phyloP scores from a whole-genome alignment of 768 basidiomycete species.

The Termitomyces sp. region DNA sequence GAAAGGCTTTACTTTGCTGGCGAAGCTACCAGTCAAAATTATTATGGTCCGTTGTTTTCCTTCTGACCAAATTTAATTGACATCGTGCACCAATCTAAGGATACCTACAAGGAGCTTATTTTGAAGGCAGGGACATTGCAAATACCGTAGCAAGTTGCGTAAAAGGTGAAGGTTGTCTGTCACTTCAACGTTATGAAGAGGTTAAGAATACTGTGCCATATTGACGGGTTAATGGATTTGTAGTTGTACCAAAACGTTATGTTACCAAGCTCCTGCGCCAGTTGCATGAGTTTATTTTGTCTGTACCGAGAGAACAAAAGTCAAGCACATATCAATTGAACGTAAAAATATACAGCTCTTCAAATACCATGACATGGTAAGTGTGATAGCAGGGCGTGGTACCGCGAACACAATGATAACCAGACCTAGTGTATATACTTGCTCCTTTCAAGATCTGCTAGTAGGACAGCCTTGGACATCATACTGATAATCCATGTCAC shows the following conservation, averaged over 20 bases:
- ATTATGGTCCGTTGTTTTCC: constrained; percentile 39
- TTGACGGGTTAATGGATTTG: background rate
- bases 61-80: background rate
- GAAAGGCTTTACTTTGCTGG: constrained; percentile 58
- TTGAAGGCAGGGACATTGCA: constrained; percentile 41
- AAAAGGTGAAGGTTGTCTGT: constrained; percentile 12
- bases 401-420: too few species aligned
- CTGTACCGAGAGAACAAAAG: background rate
- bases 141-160: constrained; percentile 37
- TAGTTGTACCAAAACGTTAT: background rate
- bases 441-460: too few species aligned
- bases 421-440: too few species aligned
- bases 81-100: constrained; percentile 23
- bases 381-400: too few species aligned
- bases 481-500: too few species aligned
- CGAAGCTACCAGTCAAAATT: constrained; percentile 51
- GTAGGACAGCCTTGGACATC: too few species aligned
- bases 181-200: constrained; percentile 17
- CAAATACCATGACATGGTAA: too few species aligned
- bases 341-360: too few species aligned
- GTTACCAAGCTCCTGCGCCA: background rate
- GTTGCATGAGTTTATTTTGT: background rate
- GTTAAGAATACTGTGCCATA: constrained; percentile 21
- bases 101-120: constrained; percentile 54
- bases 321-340: too few species aligned